Conservation (phyloP, 345 rosid species). For the Eutrema yunnanense region DNA sequence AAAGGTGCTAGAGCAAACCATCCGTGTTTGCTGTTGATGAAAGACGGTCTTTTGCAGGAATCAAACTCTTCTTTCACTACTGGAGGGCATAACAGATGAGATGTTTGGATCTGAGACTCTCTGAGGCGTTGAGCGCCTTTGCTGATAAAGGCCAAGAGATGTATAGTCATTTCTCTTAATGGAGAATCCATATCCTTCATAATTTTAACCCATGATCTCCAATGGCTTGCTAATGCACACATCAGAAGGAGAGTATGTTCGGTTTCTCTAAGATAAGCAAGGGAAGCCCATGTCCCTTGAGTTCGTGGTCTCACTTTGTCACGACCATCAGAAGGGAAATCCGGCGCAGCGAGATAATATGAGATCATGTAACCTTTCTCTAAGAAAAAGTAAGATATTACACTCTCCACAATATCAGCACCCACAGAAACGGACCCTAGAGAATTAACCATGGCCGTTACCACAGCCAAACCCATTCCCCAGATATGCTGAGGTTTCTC, state of each 20-base stretch:
- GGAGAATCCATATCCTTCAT: slow-evolving; percentile 75
- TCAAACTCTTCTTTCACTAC: slow-evolving; percentile 58
- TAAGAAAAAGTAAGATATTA: slow-evolving; percentile 60
- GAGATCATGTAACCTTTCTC: slow-evolving; percentile 69
- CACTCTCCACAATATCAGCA: slow-evolving; percentile 44
- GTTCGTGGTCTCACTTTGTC: slow-evolving; percentile 64
- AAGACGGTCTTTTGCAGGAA: slow-evolving; percentile 50
- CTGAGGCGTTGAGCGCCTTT: slow-evolving; percentile 56
- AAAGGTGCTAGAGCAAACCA: slow-evolving; percentile 83
- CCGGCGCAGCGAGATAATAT: slow-evolving; percentile 64
- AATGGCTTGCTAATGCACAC: slow-evolving; percentile 61
- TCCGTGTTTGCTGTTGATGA: slow-evolving; percentile 60
- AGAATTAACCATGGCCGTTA: slow-evolving; percentile 69
- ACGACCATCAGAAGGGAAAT: slow-evolving; percentile 55
- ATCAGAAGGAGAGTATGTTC: slow-evolving; percentile 79
- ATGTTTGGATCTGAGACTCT: slow-evolving; percentile 45
- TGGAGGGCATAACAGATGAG: slow-evolving; percentile 60
- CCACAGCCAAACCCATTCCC: slow-evolving; percentile 83
- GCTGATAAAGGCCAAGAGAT: slow-evolving; percentile 81
- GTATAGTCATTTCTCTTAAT: slow-evolving; percentile 73
- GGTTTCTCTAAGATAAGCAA: slow-evolving; percentile 64
- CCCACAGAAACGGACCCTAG: slow-evolving; percentile 49
- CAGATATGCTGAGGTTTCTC: slow-evolving; percentile 59
- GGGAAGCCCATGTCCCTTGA: slow-evolving; percentile 56
- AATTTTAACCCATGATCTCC: slow-evolving; percentile 68